Base-by-base conservation (phyloP, 345 rosid genomes). In the Schrenkiella parvula region DNA sequence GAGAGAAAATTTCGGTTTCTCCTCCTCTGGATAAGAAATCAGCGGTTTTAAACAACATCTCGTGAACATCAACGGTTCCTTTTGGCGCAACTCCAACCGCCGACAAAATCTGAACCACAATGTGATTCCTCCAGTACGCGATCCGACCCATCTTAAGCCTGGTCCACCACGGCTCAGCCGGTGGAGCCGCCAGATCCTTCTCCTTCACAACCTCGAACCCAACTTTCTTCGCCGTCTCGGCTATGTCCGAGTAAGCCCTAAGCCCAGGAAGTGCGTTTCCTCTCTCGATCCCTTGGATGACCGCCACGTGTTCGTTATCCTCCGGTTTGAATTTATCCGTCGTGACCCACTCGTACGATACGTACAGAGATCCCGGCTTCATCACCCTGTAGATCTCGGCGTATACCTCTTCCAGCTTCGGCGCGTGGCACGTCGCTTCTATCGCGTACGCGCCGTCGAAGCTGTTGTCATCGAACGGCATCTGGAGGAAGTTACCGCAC, bases 381-480 rank as follows among this genome's bases (percentile, higher is more conserved):
- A 95, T 22, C 2, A 95, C 95, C 57, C 99, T 81, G 50, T 82
- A 85, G 65, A 95, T 70, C 91, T 95, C 99, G 0, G 87, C 83
- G 72, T 95, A 91, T 2, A 95, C 99, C 34, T 91, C 97, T 8
- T 91, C 97, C 0, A 95, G 84, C 67, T 83, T 85, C 4, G 99
- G 99, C 80, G 99, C 96, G 87, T 95, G 99, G 41, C 99, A 95
- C 1, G 99, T 95, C 2, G 99, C 99, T 53, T 95, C 99, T 25
- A 95, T 91, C 0, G 99, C 85, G 88, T 91, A 95, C 47, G 98
- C 98, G 46, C 98, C 99, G 73, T 95, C 97, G 82, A 91, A 95
- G 78, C 83, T 84, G 80, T 63, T 60, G 14, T 88, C 95, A 0
- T 76, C 73, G 55, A 95, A 95, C 47, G 98, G 99, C 98, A 95